phyloP scores from a whole-genome alignment of 1,284 basidiomycete genomes.

The Uromyces viciae-fabae region DNA sequence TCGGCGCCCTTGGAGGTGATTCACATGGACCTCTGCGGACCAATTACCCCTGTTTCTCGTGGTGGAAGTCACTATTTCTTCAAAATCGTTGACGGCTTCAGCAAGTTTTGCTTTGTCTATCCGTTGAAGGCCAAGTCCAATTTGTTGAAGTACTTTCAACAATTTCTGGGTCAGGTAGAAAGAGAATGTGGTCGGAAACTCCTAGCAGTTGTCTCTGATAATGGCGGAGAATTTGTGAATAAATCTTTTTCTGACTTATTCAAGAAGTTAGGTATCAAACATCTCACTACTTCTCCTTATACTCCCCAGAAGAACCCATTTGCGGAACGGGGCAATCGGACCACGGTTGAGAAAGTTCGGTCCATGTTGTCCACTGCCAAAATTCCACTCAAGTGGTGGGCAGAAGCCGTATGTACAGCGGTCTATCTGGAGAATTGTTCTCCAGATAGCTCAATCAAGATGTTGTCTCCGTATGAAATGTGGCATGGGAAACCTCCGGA shows the following conservation, averaged over 20 bases:
- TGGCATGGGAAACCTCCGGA: not conserved
- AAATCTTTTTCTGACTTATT: not conserved
- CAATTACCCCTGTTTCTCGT: not conserved
- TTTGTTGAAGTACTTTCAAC: not conserved
- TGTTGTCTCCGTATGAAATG: not conserved
- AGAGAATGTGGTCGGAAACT: not conserved
- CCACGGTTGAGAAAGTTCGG: conserved; percentile 17
- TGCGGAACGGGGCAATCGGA: conserved; percentile 1
- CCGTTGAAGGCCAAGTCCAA: not conserved
- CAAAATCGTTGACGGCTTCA: not conserved
- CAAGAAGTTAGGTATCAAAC: not conserved
- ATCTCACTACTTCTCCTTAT: not conserved
- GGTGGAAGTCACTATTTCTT: not conserved
- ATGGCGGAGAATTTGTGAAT: conserved; percentile 13
- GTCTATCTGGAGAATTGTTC: conserved; percentile 7
- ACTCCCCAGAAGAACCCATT: conserved; percentile 32
- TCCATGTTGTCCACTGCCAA: not conserved
- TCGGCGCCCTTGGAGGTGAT: no score
- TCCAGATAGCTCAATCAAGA: not conserved
- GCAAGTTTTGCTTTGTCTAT: not conserved
- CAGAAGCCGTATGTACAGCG: not conserved
- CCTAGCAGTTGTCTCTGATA: conserved; percentile 1
- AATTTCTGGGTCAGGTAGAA: not conserved
- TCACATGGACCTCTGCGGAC: no score
- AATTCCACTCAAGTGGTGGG: not conserved